These are phyloP conservation scores for Starmerella gropengiesseri DNA, from an alignment of 805 yeast species.

Conservation along the genomic window DNA sequence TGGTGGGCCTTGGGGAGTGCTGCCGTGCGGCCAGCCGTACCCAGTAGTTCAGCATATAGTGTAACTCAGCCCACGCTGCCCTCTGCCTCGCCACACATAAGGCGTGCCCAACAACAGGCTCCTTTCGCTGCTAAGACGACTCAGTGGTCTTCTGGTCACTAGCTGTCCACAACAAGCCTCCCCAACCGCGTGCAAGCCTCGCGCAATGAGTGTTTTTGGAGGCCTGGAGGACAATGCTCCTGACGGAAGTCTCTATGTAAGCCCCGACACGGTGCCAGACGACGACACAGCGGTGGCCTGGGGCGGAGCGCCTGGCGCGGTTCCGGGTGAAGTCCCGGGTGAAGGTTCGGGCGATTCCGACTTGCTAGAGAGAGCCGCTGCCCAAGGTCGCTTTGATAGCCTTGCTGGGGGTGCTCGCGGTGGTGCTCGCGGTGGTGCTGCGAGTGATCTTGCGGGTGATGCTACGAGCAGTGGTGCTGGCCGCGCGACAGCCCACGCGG, in stretches of 20 bases:
- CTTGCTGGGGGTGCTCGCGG: background rate
- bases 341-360: background rate
- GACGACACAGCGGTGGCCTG: background rate
- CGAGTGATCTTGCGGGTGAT: background rate
- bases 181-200: too few relatives aligned
- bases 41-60: too few relatives aligned
- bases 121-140: too few relatives aligned
- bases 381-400: background rate
- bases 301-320: background rate
- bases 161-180: too few relatives aligned
- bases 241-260: slow-evolving; percentile 19
- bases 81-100: too few relatives aligned
- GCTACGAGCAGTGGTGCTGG: too few relatives aligned
- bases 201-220: slow-evolving; percentile 26
- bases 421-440: background rate
- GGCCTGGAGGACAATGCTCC: slow-evolving; percentile 27
- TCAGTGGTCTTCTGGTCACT: too few relatives aligned
- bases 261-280: background rate
- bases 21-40: too few relatives aligned
- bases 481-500: background rate
- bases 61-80: too few relatives aligned
- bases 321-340: background rate
- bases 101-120: too few relatives aligned
- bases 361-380: background rate
- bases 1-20: too few relatives aligned